Base-by-base conservation (phyloP, 257 asterid genomes). In the Knoxia roxburghii region DNA sequence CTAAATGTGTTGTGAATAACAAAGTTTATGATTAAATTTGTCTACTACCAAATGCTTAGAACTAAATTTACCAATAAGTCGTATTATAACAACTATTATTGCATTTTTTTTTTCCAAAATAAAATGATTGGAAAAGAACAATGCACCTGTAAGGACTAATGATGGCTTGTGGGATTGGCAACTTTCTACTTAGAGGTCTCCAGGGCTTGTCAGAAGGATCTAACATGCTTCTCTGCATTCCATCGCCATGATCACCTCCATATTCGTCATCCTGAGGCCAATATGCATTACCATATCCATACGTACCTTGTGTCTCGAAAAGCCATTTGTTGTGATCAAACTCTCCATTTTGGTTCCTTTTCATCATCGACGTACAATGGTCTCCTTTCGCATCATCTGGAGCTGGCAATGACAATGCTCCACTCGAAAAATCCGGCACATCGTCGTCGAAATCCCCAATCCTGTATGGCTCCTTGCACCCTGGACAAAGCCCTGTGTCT, bases 391-490 rank as follows among this genome's bases (percentile, higher is more conserved):
- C 2, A 27, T 50, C 56, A 50, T 50, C 56, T 50, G 56, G 56
- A 21, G 27, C 56, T 50, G 56, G 56, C 27, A 50, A n/a, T 50
- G 56, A 50, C 56, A 50, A 50, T 7, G 56, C 56, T 21, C 56
- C 56, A 0, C 56, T 13, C 7, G 56, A 50, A 50, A 50, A 50
- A 50, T 50, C 56, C 0, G 56, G 56, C 14, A 21, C 64, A 18
- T 64, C 60, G 23, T 71, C 75, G n/a, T 67, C 53, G 35, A 64
- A 64, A 58, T 75, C 79, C 7, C 72, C 66, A 30, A 57, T 66
- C 68, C 65, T 75, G 58, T 75, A 75, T 39, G 68, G 68, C 65
- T 75, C 79, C 40, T 70, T 75, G 71, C 79, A 75, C 7, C 79
- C 79, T 3, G 79, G 79, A 41, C 79, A 75, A 30, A 75, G 48